phyloP scores from a whole-genome alignment of 768 basidiomycete genomes.

The Chalciporus piperatus region DNA sequence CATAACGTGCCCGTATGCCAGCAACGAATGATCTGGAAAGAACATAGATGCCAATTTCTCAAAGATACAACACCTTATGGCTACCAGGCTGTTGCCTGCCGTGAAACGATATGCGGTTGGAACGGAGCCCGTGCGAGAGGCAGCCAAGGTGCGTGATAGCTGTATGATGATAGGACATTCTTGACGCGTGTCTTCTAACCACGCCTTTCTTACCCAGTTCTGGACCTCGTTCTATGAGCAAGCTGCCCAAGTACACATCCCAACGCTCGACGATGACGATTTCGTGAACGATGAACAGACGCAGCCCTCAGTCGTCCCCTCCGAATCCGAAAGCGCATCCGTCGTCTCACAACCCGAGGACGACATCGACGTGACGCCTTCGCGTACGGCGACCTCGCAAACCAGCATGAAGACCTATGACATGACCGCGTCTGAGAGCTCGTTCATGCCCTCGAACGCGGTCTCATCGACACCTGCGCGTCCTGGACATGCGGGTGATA shows the following conservation, averaged over 20 bases:
- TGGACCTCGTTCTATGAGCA: conserved; percentile 97
- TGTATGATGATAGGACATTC: too few relatives aligned
- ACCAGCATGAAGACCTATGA: conserved; percentile 25
- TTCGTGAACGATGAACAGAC: conserved; percentile 50
- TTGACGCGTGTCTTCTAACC: background rate
- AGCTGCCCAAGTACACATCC: conserved; percentile 84
- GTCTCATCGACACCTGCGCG: conserved; percentile 77
- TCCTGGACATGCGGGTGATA: conserved; percentile 31
- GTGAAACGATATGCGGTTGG: conserved; percentile 87
- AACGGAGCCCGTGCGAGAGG: conserved; percentile 85
- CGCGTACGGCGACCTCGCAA: conserved; percentile 11
- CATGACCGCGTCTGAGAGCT: conserved; percentile 57
- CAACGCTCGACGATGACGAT: conserved; percentile 68
- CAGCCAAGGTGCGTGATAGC: conserved; percentile 71
- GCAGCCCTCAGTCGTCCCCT: conserved; percentile 24
- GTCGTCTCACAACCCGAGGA: conserved; percentile 11
- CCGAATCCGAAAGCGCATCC: conserved; percentile 8
- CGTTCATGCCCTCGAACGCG: conserved; percentile 72
- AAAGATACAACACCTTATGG: conserved; percentile 80
- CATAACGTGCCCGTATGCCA: background rate
- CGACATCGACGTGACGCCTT: conserved; percentile 7
- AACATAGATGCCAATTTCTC: conserved; percentile 94
- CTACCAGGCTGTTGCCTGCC: conserved; percentile 77
- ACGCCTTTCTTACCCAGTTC: conserved; percentile 54
- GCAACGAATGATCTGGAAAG: conserved; percentile 36